Evolutionary conservation across 1,284 basidiomycete species (phyloP), one percentile per base, ranked within the genome.

Genomic region (Afroboletus lepidellus): DNA sequence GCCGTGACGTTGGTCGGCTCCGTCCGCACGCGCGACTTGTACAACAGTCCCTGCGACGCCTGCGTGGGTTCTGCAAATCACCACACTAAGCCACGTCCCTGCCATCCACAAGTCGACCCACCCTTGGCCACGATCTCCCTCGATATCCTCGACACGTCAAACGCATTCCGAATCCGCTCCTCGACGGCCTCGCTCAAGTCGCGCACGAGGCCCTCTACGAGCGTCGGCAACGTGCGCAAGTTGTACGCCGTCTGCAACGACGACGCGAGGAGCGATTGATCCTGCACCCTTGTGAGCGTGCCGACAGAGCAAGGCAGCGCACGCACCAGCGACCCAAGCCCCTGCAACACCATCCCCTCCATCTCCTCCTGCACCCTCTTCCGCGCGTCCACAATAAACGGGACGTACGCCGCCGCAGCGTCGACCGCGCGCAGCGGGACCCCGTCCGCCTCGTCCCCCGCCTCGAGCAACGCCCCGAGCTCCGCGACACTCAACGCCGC

Each of bases 221-320:
- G 80, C 20, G 84, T 78, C 0, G 94, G 90, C 3, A 98, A 77
- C 8, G 92, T 83, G 23, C 88, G 80, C 8, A 99, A 81, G 67
- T 98, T 98, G 71, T 93, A 90, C 3, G 95, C 94, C 0, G 94
- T 97, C 76, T 98, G 96, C 8, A 98, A 78, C 0, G 93, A 92
- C 3, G 92, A 92, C 0, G 92, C 91, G 1, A 99, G 79, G 23
- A 96, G 74, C 1, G 92, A 84, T 70, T 92, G 92, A 62, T 97
- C 90, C 92, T 95, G 39, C 33, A 49, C 8, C 23, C 15, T 30
- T 12, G 29, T 58, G 54, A 51, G 18, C 23, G n/a, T 13, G 21
- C 34, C 16, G 9, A 25, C 18, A 27, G 24, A 53, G 46, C 42
- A 15, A 29, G n/a, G 15, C 23, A 38, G 36, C 33, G 1, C 29